phyloP scores from a whole-genome alignment of 108 stramenopile genomes.

The Fragilariopsis cylindrus region DNA sequence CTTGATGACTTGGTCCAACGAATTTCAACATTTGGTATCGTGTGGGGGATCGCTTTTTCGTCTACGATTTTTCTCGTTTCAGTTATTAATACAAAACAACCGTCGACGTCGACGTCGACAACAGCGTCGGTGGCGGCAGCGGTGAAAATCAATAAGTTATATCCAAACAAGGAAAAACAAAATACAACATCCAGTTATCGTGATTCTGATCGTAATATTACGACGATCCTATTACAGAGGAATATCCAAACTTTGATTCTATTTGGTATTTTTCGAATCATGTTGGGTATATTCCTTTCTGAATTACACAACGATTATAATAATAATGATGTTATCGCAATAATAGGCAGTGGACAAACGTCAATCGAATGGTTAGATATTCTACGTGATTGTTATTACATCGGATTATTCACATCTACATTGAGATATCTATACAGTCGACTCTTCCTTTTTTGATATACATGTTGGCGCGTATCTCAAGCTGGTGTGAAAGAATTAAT shows the following conservation, averaged over 20 bases:
- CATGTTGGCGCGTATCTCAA: too few relatives aligned
- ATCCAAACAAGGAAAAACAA: background rate
- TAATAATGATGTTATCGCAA: too few relatives aligned
- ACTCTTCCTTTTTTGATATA: too few relatives aligned
- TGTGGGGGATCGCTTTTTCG: conserved; percentile 7
- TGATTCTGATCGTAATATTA: background rate
- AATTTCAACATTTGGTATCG: conserved; percentile 8
- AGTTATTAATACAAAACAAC: background rate
- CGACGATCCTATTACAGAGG: background rate
- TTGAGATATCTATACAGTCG: conserved; percentile 22
- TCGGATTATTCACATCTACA: conserved; percentile 8
- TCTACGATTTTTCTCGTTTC: background rate
- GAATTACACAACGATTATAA: too few relatives aligned
- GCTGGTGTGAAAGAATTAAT: too few relatives aligned
- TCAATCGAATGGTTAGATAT: background rate
- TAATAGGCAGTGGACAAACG: too few relatives aligned
- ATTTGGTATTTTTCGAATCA: conserved; percentile 8
- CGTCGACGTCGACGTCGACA: background rate
- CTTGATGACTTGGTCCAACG: conserved; percentile 28
- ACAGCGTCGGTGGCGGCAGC: background rate
- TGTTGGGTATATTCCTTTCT: background rate
- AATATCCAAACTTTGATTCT: conserved; percentile 2
- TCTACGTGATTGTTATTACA: conserved; percentile 32
- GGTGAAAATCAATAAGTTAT: background rate
- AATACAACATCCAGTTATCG: background rate